Conservation (phyloP, 1,284 basidiomycete genomes). For the Ganoderma meredithae region DNA sequence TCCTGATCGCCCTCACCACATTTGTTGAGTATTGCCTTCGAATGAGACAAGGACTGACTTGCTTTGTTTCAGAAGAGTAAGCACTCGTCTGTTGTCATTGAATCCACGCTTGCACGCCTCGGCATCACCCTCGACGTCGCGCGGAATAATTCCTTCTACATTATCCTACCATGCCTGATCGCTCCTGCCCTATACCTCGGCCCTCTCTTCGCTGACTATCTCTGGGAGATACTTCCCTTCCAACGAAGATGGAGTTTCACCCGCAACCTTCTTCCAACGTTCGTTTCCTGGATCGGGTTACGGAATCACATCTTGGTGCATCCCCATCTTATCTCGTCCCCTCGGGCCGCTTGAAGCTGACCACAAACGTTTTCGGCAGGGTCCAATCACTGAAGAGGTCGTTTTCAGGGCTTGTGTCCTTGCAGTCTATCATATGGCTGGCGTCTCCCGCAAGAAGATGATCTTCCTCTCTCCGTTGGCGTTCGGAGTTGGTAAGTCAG, state of each 20-base stretch:
- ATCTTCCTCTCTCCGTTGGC: conserved; percentile 86
- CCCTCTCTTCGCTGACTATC: conserved; percentile 74
- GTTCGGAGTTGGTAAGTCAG: conserved; percentile 82
- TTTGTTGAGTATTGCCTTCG: background rate
- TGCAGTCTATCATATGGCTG: conserved; percentile 73
- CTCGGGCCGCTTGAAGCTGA: conserved; percentile 12
- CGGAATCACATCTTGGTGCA: conserved; percentile 85
- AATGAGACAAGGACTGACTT: background rate
- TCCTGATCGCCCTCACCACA: background rate
- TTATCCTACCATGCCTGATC: conserved; percentile 66
- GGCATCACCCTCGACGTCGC: conserved; percentile 41
- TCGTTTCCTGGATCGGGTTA: conserved; percentile 63
- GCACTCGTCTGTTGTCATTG: conserved; percentile 22
- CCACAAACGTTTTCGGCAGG: conserved; percentile 52
- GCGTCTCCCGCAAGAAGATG: conserved; percentile 62
- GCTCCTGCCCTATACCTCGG: conserved; percentile 86
- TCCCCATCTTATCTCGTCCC: conserved; percentile 30
- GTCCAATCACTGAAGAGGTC: conserved; percentile 91
- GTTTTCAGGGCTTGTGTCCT: conserved; percentile 91
- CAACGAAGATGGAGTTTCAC: conserved; percentile 62
- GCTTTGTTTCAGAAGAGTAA: background rate
- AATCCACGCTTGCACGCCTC: conserved; percentile 37
- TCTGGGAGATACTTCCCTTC: conserved; percentile 66
- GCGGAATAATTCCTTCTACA: conserved; percentile 27
- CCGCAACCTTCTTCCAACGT: conserved; percentile 47